Conservation (phyloP, 2,329 filamentous ascomycete species). For the Pseudogymnoascus sp. region DNA sequence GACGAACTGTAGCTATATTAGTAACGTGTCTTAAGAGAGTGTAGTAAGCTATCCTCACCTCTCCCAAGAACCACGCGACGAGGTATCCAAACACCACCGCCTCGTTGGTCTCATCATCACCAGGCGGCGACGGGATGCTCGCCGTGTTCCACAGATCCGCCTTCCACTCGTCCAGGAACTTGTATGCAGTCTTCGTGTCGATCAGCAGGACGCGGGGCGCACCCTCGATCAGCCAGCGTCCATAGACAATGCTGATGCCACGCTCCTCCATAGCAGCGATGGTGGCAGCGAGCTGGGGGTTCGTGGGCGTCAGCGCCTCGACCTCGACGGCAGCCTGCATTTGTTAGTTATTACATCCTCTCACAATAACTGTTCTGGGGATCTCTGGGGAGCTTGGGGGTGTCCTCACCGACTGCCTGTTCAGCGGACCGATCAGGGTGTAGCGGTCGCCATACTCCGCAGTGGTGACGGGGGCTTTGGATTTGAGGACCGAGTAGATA, state of each 20-base stretch:
- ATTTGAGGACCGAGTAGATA: slow-evolving; percentile 99
- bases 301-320: slow-evolving; percentile 79
- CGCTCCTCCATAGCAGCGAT: slow-evolving; percentile 90
- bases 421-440: slow-evolving; percentile 88
- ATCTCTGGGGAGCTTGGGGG: background rate
- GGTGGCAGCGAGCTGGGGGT: slow-evolving; percentile 68
- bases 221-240: slow-evolving; percentile 94
- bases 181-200: slow-evolving; percentile 88
- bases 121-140: slow-evolving; percentile 85
- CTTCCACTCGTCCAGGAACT: slow-evolving; percentile 94
- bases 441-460: slow-evolving; percentile 98
- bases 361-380: background rate
- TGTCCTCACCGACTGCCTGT: slow-evolving; percentile 72
- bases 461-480: slow-evolving; percentile 94
- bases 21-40: slow-evolving; percentile 13
- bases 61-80: slow-evolving; percentile 95
- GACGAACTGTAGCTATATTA: slow-evolving; percentile 58
- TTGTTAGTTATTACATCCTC: slow-evolving; percentile 19
- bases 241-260: slow-evolving; percentile 84
- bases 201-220: slow-evolving; percentile 90
- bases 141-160: slow-evolving; percentile 87
- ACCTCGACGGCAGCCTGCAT: slow-evolving; percentile 89
- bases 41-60: slow-evolving; percentile 49
- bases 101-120: slow-evolving; percentile 93
- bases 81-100: slow-evolving; percentile 96